These are phyloP conservation scores for Camellia japonica DNA, from an alignment of 148 eudicot species.

Conservation along the genomic window DNA sequence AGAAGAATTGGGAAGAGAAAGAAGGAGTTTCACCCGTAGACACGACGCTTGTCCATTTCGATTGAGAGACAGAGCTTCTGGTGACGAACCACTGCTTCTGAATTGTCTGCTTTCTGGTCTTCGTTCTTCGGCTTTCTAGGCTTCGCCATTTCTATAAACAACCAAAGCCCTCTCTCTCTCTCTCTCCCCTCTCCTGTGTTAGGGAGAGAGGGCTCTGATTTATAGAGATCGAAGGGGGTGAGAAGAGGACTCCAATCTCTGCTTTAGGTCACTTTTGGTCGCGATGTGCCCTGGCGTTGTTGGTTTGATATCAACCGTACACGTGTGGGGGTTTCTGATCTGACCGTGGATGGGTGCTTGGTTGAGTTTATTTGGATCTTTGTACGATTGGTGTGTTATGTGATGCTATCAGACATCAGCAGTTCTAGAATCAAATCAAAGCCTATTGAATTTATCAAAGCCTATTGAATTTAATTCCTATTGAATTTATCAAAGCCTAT, in stretches of 20 bases:
- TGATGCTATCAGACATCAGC: too few relatives aligned
- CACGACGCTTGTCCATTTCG: slow-evolving; percentile 67
- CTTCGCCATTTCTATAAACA: slow-evolving; percentile 54
- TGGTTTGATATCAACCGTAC: not conserved
- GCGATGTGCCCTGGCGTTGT: slow-evolving; percentile 9
- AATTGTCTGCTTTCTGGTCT: slow-evolving; percentile 53
- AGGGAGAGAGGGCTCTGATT: not conserved
- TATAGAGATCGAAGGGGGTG: slow-evolving; percentile 10
- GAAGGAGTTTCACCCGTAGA: slow-evolving; percentile 57
- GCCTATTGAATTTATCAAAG: too few relatives aligned
- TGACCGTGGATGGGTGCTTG: not conserved
- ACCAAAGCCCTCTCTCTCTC: slow-evolving; percentile 16
- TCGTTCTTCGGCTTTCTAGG: slow-evolving; percentile 69
- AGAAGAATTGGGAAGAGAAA: not conserved
- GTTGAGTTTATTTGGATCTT: not conserved
- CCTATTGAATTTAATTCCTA: too few relatives aligned
- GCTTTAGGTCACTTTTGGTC: slow-evolving; percentile 13
- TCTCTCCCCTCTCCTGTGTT: not conserved
- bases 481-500: too few relatives aligned
- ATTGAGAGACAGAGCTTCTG: slow-evolving; percentile 94
- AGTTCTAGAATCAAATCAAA: too few relatives aligned
- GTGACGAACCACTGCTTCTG: slow-evolving; percentile 71
- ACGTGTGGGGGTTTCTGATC: not conserved
- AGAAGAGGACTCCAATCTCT: not conserved
- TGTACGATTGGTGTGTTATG: not conserved